Evolutionary conservation across 2,329 filamentous ascomycete species (phyloP).

Genomic region (Lizonia empirigonia): DNA sequence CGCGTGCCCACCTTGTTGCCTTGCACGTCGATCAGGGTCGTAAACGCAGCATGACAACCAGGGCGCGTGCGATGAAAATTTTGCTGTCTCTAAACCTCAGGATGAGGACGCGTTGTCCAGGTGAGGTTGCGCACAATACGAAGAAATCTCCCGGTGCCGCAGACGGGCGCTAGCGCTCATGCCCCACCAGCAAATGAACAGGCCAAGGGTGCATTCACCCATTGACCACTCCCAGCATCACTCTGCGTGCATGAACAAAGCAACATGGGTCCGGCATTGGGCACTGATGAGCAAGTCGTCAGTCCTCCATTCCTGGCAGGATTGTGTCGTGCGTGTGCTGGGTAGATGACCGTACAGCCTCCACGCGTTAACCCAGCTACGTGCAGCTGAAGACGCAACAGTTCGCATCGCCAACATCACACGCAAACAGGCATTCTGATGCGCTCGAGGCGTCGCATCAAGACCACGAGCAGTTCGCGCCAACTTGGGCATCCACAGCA

Average conservation of each 20-base stretch:
- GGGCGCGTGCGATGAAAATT: neutral
- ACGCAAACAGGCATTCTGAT: slow-evolving; percentile 9
- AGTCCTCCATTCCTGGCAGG: slow-evolving; percentile 29
- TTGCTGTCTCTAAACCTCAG: neutral
- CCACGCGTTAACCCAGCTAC: slow-evolving; percentile 15
- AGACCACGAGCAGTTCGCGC: slow-evolving; percentile 1
- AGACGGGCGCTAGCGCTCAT: slow-evolving; percentile 17
- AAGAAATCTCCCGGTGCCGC: slow-evolving; percentile 1
- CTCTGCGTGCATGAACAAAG: slow-evolving; percentile 6
- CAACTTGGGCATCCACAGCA: neutral
- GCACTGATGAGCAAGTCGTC: slow-evolving; percentile 31
- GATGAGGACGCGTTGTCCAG: neutral
- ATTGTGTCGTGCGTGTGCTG: slow-evolving; percentile 9
- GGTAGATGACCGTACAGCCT: slow-evolving; percentile 32
- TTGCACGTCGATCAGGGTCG: neutral
- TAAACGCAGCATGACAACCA: neutral
- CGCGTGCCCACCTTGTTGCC: slow-evolving; percentile 7
- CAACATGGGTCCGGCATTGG: slow-evolving; percentile 35
- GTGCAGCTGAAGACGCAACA: slow-evolving; percentile 10
- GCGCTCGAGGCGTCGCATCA: slow-evolving; percentile 5
- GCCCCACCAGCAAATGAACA: slow-evolving; percentile 29
- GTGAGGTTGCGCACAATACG: slow-evolving; percentile 18
- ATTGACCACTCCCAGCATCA: slow-evolving; percentile 13
- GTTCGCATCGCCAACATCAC: slow-evolving; percentile 5
- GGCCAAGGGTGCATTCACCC: slow-evolving; percentile 24